Evolutionary conservation across 306 rosid species (phyloP), one percentile per base, ranked within the genome.

Genomic region (Gastrolobium villosum): DNA sequence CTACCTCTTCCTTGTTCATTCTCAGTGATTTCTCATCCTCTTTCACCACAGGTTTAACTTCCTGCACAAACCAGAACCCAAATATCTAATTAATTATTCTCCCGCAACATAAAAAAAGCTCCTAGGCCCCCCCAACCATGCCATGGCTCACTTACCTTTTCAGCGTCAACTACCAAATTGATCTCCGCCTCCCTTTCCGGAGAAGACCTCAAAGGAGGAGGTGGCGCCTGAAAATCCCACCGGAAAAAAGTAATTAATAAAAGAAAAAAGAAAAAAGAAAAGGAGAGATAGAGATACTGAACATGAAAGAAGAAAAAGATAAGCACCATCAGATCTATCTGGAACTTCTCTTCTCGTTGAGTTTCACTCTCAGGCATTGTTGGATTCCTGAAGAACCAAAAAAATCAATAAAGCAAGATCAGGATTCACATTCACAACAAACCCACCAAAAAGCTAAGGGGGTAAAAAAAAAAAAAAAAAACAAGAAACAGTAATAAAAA

Each of bases 261-360:
- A 37, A 11, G 15, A 1, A 34, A 35, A 7, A 59, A 1, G 50
- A 34, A 26, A 4, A 26, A 4, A 8, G 7, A 70, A 28, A 2
- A 7, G 2, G 2, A 54, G 66, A 54, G 57, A 73, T 57, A 46
- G 43, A 61, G 65, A 72, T 49, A 30, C 34, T 53, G 75, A 43
- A 7, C 20, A 32, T 35, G 15, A 4, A 32, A 32, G 32, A 49
- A 54, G 54, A 74, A 39, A 63, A 77, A 52, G 49, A 75, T 79
- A 79, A 83, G 56, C 87, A 96, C 99, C 99, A 93, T 96, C 86
- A 96, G 91, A 89, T 96, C 98, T 85, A 96, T 93, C 86, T 85
- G 88, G 72, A 84, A 86, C 85, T 93, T 96, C 59, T 93, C 98
- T 80, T 93, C 98, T 31, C 88, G 71, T 75, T 84, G 94, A 77